Conservation (phyloP, 441 rosid species). For the Pelargonium australe region DNA sequence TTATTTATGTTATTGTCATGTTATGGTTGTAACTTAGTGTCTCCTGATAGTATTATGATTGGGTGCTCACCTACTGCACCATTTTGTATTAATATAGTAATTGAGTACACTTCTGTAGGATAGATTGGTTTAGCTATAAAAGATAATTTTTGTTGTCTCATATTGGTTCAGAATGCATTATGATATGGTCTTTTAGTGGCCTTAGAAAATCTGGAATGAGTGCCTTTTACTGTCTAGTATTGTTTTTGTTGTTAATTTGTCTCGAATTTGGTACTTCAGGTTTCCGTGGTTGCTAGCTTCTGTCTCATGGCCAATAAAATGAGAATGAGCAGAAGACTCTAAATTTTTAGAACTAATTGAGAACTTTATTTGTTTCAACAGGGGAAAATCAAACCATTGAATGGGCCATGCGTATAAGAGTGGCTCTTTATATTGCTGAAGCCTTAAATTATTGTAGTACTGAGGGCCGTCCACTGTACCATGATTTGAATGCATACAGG, state of each 20-base stretch:
- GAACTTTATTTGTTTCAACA: conserved; percentile 12
- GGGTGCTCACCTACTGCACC: not conserved
- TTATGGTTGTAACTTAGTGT: not conserved
- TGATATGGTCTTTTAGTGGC: not conserved
- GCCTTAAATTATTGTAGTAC: conserved; percentile 56
- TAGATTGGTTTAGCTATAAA: not conserved
- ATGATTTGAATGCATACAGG: conserved; percentile 66
- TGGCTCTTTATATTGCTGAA: conserved; percentile 50
- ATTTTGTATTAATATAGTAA: not conserved
- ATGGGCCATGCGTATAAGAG: conserved; percentile 73
- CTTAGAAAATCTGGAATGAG: not conserved
- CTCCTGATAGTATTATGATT: not conserved
- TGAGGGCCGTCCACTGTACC: conserved; percentile 48
- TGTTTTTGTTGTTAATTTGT: not conserved
- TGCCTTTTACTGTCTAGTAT: not conserved
- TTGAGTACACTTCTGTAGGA: not conserved
- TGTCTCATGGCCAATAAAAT: not conserved
- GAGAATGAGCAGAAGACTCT: not conserved
- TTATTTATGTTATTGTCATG: too few species aligned
- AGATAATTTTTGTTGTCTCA: not conserved
- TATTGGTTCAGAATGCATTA: too few species aligned
- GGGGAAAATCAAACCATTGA: conserved; percentile 76
- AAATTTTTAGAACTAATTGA: not conserved
- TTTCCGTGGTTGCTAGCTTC: not conserved
- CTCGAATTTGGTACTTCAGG: not conserved